Base-by-base conservation (phyloP, 2,329 filamentous ascomycete genomes). In the Alternaria triticina region DNA sequence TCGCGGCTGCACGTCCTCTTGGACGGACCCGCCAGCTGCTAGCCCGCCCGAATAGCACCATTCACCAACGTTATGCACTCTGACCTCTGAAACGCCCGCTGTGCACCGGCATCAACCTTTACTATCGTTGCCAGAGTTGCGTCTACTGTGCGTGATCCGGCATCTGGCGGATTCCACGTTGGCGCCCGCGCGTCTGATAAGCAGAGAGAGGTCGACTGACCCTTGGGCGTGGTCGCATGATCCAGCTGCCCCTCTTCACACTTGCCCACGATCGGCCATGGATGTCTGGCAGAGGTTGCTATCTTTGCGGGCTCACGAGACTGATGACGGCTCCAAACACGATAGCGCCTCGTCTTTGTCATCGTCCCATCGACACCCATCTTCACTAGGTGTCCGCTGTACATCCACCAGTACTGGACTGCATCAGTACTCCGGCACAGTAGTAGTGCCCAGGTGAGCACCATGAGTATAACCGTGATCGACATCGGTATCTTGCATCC, bases 11-110 rank as follows among this genome's bases (percentile, higher is more conserved):
- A 73, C 68, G 71, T 67, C 70, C 74, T 71, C 68, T 73, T 68
- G 59, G 69, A 52, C 73, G 70, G 74, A 69, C 70, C 74, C 76
- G 74, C 70, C 69, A 55, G 65, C 64, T 65, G 62, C 47, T 71
- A 74, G 69, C 59, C 69, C 60, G 73, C 68, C 44, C 70, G 71
- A 73, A 73, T 66, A 66, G 67, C 68, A 69, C 66, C 71, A 67
- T 70, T 75, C 66, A 66, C 68, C 71, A 71, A 65, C 61, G 68
- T 77, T 77, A 77, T 77, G 74, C 74, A 75, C 56, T 61, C 64
- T 61, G 64, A 49, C 61, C 55, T 57, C 68, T 76, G 74, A 74
- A 75, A 75, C 74, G 63, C 60, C 66, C 61, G 59, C 70, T 71
- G 70, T 75, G 73, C 73, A 75, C 62, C 58, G 51, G 57, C 64